Evolutionary conservation across 2,329 filamentous ascomycete species (phyloP), one percentile per base, ranked within the genome.

Genomic region (Keithomyces neogunnii): DNA sequence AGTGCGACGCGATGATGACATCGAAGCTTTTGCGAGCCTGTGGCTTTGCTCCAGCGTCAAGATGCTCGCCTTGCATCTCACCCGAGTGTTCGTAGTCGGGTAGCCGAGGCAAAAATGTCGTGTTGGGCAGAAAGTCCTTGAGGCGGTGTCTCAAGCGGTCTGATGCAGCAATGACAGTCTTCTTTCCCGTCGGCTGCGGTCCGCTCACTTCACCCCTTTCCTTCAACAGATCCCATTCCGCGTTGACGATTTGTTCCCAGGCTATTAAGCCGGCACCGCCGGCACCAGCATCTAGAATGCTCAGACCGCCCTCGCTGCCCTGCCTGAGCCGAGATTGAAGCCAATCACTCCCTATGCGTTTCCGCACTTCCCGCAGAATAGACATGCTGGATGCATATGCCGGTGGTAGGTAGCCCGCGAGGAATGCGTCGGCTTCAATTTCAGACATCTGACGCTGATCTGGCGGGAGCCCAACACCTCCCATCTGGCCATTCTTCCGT

Each of bases 51-150:
- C 77, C 74, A 26, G 80, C 79, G 51, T 88, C 80, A 4, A 88
- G 65, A 36, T 78, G 76, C 52, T 73, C 72, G 19, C 80, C 76
- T 8, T 77, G 74, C 47, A 80, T 80, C 52, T 84, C 73, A 28
- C 78, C 73, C 1, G 81, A 78, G 63, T 86, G 85, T 30, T 89
- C 69, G 56, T 92, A 90, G 62, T 97, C 89, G 0, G 93, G 93
- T n/a, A 97, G 72, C 3, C 91, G 84, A 6, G 92, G 91, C 6
- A 99, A 76, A 63, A 99, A 96, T 0, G 88, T 95, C 0, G 93
- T 97, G 64, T 96, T 86, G 38, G 95, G 79, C 10, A 99, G 73
- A 56, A 97, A 80, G 19, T 74, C 75, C 57, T 89, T 89, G 29
- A 89, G 76, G 33, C 90, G 85, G 51, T 87, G 76, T 19, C 90